Evolutionary conservation across 2,329 filamentous ascomycete species (phyloP).

Genomic region (Xylariaceae sp.): DNA sequence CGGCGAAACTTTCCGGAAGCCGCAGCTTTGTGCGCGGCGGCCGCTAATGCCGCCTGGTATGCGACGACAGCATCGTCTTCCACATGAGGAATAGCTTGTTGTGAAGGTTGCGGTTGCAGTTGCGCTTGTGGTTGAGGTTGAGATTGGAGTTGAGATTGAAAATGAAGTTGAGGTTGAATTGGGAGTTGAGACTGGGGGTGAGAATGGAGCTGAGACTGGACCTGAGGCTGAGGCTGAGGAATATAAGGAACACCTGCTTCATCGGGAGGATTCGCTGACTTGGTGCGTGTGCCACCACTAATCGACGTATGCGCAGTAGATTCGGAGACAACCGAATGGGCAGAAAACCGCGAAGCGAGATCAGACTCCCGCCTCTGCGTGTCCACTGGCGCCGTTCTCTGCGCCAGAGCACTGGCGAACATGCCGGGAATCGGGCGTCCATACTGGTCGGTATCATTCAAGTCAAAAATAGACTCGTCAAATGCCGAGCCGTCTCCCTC

Average conservation of each 20-base stretch:
- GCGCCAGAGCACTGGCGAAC: slow-evolving; percentile 49
- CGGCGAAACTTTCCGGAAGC: slow-evolving; percentile 70
- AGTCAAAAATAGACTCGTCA: slow-evolving; percentile 69
- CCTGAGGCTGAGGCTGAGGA: slow-evolving; percentile 12
- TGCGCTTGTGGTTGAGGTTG: slow-evolving; percentile 15
- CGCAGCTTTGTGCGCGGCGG: slow-evolving; percentile 71
- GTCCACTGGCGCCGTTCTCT: slow-evolving; percentile 36
- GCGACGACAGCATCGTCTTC: slow-evolving; percentile 42
- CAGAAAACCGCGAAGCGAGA: slow-evolving; percentile 41
- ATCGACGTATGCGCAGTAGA: slow-evolving; percentile 52
- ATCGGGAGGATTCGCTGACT: slow-evolving; percentile 16
- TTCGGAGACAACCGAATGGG: slow-evolving; percentile 38
- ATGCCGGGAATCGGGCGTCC: slow-evolving; percentile 55
- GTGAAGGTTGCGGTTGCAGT: slow-evolving; percentile 15
- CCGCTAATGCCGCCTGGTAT: slow-evolving; percentile 79
- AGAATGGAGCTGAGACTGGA: no score
- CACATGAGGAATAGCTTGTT: slow-evolving; percentile 12
- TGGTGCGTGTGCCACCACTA: slow-evolving; percentile 33
- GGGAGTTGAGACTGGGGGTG: no score
- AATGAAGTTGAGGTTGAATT: no score
- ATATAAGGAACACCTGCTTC: slow-evolving; percentile 10
- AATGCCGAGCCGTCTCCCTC: slow-evolving; percentile 54
- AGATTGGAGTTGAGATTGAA: not conserved
- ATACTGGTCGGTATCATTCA: slow-evolving; percentile 58
- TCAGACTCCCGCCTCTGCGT: slow-evolving; percentile 44